Percentiles rank a stretch among this genome's conserved stretches.
Evolutionary conservation across 345 rosid species (phyloP).

Genomic region (Mallotus nudiflorus): DNA sequence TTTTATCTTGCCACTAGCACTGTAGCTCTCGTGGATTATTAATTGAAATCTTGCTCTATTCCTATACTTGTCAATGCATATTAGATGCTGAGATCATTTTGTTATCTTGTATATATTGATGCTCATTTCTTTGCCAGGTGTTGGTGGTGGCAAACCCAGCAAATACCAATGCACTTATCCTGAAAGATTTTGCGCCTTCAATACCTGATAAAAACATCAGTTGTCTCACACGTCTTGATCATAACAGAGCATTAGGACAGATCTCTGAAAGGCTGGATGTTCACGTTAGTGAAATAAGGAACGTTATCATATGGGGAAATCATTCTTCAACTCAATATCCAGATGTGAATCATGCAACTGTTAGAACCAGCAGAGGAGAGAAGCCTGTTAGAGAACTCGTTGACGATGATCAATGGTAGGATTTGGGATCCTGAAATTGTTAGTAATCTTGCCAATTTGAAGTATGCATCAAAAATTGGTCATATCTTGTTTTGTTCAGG

Average conservation of each 20-base stretch:
- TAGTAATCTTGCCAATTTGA: no score
- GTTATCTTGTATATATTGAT: background rate
- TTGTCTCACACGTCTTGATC: conserved; percentile 82
- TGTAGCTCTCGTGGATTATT: no score
- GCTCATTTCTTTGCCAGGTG: conserved; percentile 33
- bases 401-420: conserved; percentile 57
- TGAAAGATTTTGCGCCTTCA: conserved; percentile 84
- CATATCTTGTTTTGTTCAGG: no score
- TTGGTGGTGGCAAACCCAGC: conserved; percentile 86
- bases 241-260: conserved; percentile 72
- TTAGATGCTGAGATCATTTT: background rate
- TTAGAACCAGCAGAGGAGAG: conserved; percentile 37
- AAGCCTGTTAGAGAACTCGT: conserved; percentile 48
- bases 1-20: background rate
- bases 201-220: conserved; percentile 76
- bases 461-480: no score
- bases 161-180: conserved; percentile 75
- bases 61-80: no score
- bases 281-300: conserved; percentile 60
- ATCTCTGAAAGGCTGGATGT: conserved; percentile 63
- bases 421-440: background rate
- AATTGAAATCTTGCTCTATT: no score
- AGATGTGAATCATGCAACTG: conserved; percentile 70
- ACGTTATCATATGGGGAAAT: conserved; percentile 80
- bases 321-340: conserved; percentile 95